phyloP scores from a whole-genome alignment of 2,329 filamentous ascomycete genomes.

The Colletotrichum sp. region DNA sequence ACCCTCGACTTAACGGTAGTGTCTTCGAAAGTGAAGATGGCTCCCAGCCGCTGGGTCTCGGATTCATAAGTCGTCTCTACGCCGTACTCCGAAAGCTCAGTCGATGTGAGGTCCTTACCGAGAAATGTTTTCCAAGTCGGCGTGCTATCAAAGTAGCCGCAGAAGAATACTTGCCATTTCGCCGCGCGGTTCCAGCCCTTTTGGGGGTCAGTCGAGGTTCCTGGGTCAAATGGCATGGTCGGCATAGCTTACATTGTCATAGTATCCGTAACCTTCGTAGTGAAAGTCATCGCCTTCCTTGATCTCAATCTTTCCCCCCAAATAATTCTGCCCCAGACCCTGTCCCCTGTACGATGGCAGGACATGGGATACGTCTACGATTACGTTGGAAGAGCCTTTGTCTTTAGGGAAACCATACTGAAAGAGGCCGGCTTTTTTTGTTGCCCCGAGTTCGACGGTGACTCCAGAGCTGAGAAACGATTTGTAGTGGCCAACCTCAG shows the following conservation, averaged over 20 bases:
- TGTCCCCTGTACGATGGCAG: constrained; percentile 65
- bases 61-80: constrained; percentile 37
- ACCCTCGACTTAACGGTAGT: constrained; percentile 60
- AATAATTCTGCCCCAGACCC: constrained; percentile 66
- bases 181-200: constrained; percentile 68
- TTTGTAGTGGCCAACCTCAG: constrained; percentile 67
- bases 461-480: constrained; percentile 61
- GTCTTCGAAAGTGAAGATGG: constrained; percentile 59
- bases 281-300: constrained; percentile 46
- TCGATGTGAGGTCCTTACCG: constrained; percentile 35
- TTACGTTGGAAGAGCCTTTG: constrained; percentile 44
- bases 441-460: constrained; percentile 61
- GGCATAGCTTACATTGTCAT: constrained; percentile 57
- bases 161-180: constrained; percentile 68
- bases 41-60: constrained; percentile 45
- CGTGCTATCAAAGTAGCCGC: constrained; percentile 61
- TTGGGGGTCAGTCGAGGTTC: neutral
- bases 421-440: constrained; percentile 62
- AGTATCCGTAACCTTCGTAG: constrained; percentile 66
- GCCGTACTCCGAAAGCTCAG: constrained; percentile 35
- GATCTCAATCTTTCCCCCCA: constrained; percentile 62
- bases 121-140: constrained; percentile 51
- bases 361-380: constrained; percentile 72
- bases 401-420: constrained; percentile 61
- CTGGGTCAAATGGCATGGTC: neutral